Percentiles rank a stretch among this genome's conserved stretches.
Conservation (phyloP, 257 asterid species). For the Jacaranda copaia region DNA sequence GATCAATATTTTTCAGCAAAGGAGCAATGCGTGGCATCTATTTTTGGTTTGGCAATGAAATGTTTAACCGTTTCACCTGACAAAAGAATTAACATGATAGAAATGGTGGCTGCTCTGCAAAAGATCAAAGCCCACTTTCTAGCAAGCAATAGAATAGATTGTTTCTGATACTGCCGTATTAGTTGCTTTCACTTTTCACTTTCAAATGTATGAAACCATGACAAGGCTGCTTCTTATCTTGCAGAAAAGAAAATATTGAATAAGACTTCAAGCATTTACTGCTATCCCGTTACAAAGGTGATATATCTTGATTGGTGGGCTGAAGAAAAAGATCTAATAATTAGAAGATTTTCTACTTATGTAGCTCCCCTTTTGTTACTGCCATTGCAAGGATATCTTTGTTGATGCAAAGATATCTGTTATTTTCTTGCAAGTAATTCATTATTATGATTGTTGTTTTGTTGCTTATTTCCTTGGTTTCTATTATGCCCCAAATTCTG, state of each 20-base stretch:
- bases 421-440: background rate
- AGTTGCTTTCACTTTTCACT: too few relatives aligned
- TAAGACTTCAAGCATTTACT: background rate
- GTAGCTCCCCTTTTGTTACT: background rate
- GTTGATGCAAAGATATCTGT: background rate
- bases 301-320: conserved; percentile 7
- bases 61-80: too few relatives aligned
- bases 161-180: background rate
- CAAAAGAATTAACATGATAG: too few relatives aligned
- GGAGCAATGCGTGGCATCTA: too few relatives aligned
- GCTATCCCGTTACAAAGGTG: background rate
- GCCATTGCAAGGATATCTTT: background rate
- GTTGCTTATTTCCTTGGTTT: background rate
- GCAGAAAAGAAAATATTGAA: background rate
- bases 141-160: too few relatives aligned
- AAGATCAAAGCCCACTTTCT: too few relatives aligned
- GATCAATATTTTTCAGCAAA: too few relatives aligned
- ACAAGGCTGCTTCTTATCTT: background rate
- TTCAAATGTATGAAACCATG: background rate
- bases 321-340: too few relatives aligned
- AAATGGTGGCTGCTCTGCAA: background rate
- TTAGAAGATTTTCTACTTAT: background rate
- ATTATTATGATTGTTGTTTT: background rate
- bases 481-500: too few relatives aligned
- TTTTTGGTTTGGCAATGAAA: too few relatives aligned